Percentiles rank a stretch among this genome's conserved stretches.
Conservation (phyloP, 129 eudicot genomes). For the Helichrysum umbraculigerum region DNA sequence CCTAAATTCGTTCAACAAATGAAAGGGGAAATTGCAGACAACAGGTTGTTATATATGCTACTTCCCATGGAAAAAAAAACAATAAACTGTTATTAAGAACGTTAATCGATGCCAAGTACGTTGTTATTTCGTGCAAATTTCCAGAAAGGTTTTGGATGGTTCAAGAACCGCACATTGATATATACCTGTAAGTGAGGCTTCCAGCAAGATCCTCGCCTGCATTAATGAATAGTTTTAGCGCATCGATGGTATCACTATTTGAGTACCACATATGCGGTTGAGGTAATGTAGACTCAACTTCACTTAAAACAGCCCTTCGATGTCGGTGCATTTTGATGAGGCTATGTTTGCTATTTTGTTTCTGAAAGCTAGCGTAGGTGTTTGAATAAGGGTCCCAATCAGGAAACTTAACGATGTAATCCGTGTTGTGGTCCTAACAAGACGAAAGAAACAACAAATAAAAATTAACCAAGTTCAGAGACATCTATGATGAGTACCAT, state of each 20-base stretch:
- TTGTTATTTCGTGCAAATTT: not conserved
- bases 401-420: conserved; percentile 84
- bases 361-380: conserved; percentile 24
- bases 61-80: no score
- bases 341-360: conserved; percentile 29
- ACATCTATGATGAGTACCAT: not conserved
- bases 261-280: conserved; percentile 88
- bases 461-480: not conserved
- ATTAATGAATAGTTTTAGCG: conserved; percentile 72
- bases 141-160: not conserved
- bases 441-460: not conserved
- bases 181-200: conserved; percentile 83
- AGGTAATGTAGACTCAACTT: conserved; percentile 53
- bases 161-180: not conserved
- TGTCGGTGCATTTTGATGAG: conserved; percentile 24
- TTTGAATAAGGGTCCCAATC: conserved; percentile 82
- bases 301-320: conserved; percentile 51
- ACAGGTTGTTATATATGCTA: not conserved
- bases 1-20: not conserved
- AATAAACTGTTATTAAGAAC: no score
- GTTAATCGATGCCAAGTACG: not conserved
- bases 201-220: conserved; percentile 65
- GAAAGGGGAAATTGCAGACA: not conserved
- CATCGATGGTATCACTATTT: conserved; percentile 53
- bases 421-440: conserved; percentile 81